Percentiles rank a stretch among this genome's conserved stretches.
phyloP scores from a whole-genome alignment of 73 alveolate species.

The Paramecium biaurelia region DNA sequence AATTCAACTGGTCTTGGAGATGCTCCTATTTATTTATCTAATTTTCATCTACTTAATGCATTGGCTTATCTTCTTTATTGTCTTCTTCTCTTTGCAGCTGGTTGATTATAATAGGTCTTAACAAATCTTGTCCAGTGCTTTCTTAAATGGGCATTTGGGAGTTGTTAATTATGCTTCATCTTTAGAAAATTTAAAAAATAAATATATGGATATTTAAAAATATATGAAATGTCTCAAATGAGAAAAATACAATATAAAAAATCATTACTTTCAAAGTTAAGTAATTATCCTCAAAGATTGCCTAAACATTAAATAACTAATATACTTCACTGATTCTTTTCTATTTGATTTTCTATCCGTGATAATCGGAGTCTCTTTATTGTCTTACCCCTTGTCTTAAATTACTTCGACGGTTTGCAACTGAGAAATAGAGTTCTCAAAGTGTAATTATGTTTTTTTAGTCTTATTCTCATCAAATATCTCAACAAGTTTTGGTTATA shows the following conservation, averaged over 20 bases:
- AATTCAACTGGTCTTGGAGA: slow-evolving; percentile 82
- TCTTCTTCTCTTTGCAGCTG: slow-evolving; percentile 92
- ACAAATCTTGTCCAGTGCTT: slow-evolving; percentile 92
- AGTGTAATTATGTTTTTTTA: neutral
- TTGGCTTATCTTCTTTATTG: slow-evolving; percentile 68
- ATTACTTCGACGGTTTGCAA: neutral
- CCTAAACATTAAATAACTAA: neutral
- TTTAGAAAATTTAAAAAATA: slow-evolving; percentile 23
- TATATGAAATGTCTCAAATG: slow-evolving; percentile 44
- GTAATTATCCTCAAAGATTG: neutral
- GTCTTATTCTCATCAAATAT: neutral
- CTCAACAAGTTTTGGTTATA: slow-evolving; percentile 15
- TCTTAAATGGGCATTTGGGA: slow-evolving; percentile 91
- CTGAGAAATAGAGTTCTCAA: slow-evolving; percentile 9
- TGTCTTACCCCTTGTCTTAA: neutral
- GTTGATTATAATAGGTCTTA: slow-evolving; percentile 95
- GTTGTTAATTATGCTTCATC: slow-evolving; percentile 79
- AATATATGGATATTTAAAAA: slow-evolving; percentile 17
- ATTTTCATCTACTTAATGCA: slow-evolving; percentile 66
- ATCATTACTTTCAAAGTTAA: neutral
- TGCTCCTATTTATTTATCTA: slow-evolving; percentile 51
- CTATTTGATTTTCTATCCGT: neutral
- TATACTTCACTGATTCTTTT: neutral
- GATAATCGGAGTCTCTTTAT: neutral
- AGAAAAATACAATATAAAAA: neutral